Base-by-base conservation (phyloP, 345 rosid species). In the Erysimum cheiranthoides region DNA sequence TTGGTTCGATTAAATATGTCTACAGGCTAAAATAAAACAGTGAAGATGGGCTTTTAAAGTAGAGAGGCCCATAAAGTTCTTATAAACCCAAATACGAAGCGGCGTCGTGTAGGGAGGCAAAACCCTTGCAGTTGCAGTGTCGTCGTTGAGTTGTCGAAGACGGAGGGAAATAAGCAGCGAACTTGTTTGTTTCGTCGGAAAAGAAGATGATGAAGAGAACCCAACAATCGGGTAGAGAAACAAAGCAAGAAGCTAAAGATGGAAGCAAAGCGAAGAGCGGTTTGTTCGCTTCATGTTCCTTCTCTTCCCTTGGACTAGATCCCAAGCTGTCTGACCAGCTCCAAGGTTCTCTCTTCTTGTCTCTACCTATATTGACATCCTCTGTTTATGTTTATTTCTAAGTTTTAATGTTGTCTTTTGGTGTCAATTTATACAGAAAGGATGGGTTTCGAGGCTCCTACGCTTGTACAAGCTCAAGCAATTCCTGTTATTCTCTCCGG, bases 401-500 rank as follows among this genome's bases (percentile, higher is more conserved):
- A 45, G 5, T 14, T 16, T 32, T 1, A 4, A 2, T 54, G n/a
- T 45, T 34, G 45, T 52, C 43, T 56, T 67, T 8, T 31, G 2
- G 14, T 54, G 0, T 28, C 14, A 34, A 43, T 18, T 74, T 39
- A 31, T 30, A n/a, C 89, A 94, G 98, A 92, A 12, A 28, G 46
- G 30, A 21, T 2, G 45, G 27, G 28, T 40, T 92, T 90, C 76
- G 89, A 88, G 59, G 85, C 88, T 75, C 97, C 97, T 5, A 95
- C 99, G 2, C 80, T 13, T 18, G 90, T 95, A 7, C 99, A 95
- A 80, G 97, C 97, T 81, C 90, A 90, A 81, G 85, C 99, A 40
- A 90, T 95, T 73, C 99, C 97, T 38, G 89, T 92, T 50, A 82
- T 92, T 70, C 97, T 95, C 79, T 85, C 99, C 13, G 96, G 97